Base-by-base conservation (phyloP, 2,329 filamentous ascomycete genomes). In the Eurotiales sp. region DNA sequence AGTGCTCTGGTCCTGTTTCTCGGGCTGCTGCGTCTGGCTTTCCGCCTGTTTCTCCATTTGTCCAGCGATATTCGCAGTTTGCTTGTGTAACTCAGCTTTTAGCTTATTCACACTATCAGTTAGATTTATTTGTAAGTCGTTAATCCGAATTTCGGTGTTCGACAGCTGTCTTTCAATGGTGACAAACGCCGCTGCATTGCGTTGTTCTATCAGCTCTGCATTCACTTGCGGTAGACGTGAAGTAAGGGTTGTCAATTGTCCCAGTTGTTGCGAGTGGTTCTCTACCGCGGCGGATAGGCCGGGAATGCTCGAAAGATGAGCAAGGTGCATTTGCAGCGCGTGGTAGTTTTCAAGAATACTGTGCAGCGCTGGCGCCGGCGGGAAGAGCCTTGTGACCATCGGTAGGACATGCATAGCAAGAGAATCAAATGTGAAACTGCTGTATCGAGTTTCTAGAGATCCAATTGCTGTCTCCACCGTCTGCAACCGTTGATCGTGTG, bases 371-470 rank as follows among this genome's bases (percentile, higher is more conserved):
- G 55, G 56, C 36, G 64, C 50, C n/a, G 60, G 61, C 1, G 69
- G 69, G 32, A 69, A 70, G 59, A 68, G 62, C 46, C 69, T 62
- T 29, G 64, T 62, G 56, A 72, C 64, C 2, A 61, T 60, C 17
- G 49, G 55, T 19, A 68, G 46, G 58, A 72, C 70, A 12, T 63
- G 57, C n/a, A 60, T 62, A 2, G 66, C 64, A 15, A 75, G 46
- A 3, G 64, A 57, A 10, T 67, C 66, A 0, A 71, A 72, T 15
- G 61, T 62, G 7, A 84, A 61, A 55, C 78, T 80, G 50, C 73
- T 75, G 53, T 73, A 81, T 54, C 77, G 78, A 0, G 54, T 50
- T 58, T 79, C 73, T 7, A 84, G 56, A 1, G 68, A 72, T 25
- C 62, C 60, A 19, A 70, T 30, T n/a, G 58, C 60, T 17, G 56